Evolutionary conservation across 2,329 filamentous ascomycete genomes (phyloP).

Genomic region (Penicillium corylophilum): DNA sequence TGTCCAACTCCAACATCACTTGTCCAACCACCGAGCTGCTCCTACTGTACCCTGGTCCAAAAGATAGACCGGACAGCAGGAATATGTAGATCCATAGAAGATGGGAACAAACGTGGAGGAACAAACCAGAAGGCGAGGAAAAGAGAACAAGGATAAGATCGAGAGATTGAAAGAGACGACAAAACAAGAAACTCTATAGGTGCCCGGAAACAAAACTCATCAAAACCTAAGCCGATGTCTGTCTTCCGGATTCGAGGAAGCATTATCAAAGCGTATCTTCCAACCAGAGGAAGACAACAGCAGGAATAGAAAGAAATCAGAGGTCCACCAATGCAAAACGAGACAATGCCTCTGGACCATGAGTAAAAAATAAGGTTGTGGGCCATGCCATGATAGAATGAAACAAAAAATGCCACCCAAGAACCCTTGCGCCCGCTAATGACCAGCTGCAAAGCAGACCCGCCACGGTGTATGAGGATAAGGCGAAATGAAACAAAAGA

Average conservation of each 20-base stretch:
- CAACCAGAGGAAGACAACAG: not conserved
- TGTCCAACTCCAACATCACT: not conserved
- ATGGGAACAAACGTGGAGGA: not conserved
- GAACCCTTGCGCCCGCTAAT: constrained; percentile 40
- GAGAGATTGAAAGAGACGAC: not conserved
- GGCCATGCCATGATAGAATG: constrained; percentile 20
- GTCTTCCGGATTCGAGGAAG: not conserved
- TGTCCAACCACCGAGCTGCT: not conserved
- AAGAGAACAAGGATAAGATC: not conserved
- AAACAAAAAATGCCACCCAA: constrained; percentile 32
- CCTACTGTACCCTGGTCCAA: not conserved
- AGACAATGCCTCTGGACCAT: not conserved
- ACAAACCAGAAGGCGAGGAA: not conserved
- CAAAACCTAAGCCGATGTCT: constrained; percentile 3
- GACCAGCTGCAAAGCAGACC: constrained; percentile 33
- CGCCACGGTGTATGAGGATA: constrained; percentile 26
- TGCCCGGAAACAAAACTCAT: constrained; percentile 10
- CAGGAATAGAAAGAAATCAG: not conserved
- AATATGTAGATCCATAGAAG: not conserved
- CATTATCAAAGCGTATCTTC: constrained; percentile 1
- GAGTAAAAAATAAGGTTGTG: constrained; percentile 1
- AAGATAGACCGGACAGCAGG: not conserved
- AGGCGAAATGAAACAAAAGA: constrained; percentile 17
- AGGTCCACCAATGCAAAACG: not conserved
- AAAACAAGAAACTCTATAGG: constrained; percentile 16